Evolutionary conservation across 1,139 yeast genomes (phyloP), one percentile per base, ranked within the genome.

Genomic region (Candida sanyaensis): DNA sequence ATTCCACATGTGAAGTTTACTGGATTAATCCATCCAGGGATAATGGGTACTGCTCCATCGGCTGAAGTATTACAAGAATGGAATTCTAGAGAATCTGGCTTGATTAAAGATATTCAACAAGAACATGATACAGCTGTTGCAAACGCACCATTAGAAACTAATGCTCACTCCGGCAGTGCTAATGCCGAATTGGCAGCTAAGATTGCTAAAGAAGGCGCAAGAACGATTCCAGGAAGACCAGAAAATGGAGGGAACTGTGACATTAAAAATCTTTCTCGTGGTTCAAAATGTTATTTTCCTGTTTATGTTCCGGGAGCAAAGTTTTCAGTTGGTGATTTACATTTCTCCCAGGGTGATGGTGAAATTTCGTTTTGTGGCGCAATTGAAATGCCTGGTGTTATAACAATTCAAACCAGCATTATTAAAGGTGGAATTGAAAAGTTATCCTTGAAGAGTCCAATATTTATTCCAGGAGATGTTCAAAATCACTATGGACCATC

Each of bases 181-280:
- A 50, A 61, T 2, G 59, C 54, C 0, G 49, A 46, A 37, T 49
- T 65, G 27, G 60, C 63, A 37, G 62, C 52, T 7, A 58, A 58
- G 38, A 69, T 72, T 41, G 73, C 66, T 11, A 55, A 55, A 36
- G 70, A 70, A 44, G 82, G 82, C 7, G 80, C 81, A 4, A 62
- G 81, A 39, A 77, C 81, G 2, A 73, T 77, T 46, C 81, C 81
- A 5, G 80, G 80, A 4, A 60, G 80, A 51, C 81, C 81, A 27
- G 81, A 77, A 58, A 67, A 77, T 55, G 81, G 81, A 7, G 81
- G 81, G 6, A 77, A 77, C 53, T 77, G 81, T 56, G 81, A 77
- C 51, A 77, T 77, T 55, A 77, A 77, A 58, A 75, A 74, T 50
- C 60, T 77, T 23, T 69, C 79, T 4, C 60, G 79, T 37, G 81